Evolutionary conservation across 176 grass and related monocot genomes (phyloP).

Genomic region (Canna indica): DNA sequence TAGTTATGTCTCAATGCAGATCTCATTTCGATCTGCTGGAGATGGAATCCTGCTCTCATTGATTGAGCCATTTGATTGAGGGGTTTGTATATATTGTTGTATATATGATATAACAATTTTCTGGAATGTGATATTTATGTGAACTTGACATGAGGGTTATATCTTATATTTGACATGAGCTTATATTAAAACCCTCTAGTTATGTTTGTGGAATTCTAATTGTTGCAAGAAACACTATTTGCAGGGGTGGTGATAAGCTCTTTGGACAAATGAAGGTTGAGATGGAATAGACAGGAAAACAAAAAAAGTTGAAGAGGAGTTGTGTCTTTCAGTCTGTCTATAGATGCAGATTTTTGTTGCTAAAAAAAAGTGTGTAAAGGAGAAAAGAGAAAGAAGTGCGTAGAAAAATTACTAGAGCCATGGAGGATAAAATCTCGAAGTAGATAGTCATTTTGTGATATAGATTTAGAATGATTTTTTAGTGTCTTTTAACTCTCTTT

Average conservation of each 20-base stretch:
- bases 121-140: no score
- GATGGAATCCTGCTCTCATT: no score
- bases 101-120: no score
- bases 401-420: not conserved
- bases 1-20: no score
- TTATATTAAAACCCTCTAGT: no score
- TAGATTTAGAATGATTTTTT: no score
- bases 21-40: no score
- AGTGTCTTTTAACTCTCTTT: no score
- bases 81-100: no score
- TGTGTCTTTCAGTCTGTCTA: not conserved
- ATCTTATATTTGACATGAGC: no score
- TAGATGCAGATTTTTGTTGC: not conserved
- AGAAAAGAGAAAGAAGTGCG: not conserved
- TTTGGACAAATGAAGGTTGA: constrained; percentile 12
- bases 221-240: not conserved
- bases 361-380: not conserved
- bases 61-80: no score
- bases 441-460: not conserved
- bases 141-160: no score
- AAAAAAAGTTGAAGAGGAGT: not conserved
- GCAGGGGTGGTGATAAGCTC: constrained; percentile 19
- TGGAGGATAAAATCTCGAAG: not conserved
- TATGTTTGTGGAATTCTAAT: not conserved
- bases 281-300: not conserved